Evolutionary conservation across 306 rosid genomes (phyloP), one percentile per base, ranked within the genome.

Genomic region (Casuarina cunninghamiana): DNA sequence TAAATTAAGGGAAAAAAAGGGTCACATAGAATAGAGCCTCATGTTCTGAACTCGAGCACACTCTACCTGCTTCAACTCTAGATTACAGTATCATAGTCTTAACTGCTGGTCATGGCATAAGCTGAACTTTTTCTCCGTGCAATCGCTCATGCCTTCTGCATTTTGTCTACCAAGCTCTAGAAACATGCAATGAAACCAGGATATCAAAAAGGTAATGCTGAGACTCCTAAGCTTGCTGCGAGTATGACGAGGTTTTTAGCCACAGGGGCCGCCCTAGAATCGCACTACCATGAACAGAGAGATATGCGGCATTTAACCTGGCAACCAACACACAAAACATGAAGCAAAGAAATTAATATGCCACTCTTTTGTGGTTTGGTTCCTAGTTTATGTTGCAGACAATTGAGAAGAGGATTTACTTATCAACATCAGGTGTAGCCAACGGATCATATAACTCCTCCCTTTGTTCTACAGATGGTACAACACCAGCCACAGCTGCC

Each of bases 371-470:
- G 6, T 48, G 45, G 10, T 19, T 51, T 48, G 11, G 70, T 66
- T 32, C 38, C 70, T 11, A 53, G 66, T 53, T 39, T 74, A 53
- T 61, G 10, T 53, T 37, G 26, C 46, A 68, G 60, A 55, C 45
- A 70, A 35, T 32, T 16, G 73, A 21, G 21, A 60, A 16, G n/a
- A 78, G 60, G 55, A 26, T 41, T 58, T 85, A 88, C 97, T 78
- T 87, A 19, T 93, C 97, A 3, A 93, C 98, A 75, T 94, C 97
- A 42, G 97, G 98, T 72, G 92, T 74, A 48, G 86, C 91, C 75
- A 93, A 72, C 50, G 96, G 91, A 79, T 93, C 97, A 78, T 93
- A 91, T 75, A 84, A 84, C 80, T 95, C 97, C 77, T 95, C 97
- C 74, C 88, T 84, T 57, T 83, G 88, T 58, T 90, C 94, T 10